A percentile compares a stretch with the other conserved stretches of the same genome.
These are phyloP conservation scores for Apostasia ramifera DNA, from an alignment of 106 monocot genomes.

Conservation along the genomic window DNA sequence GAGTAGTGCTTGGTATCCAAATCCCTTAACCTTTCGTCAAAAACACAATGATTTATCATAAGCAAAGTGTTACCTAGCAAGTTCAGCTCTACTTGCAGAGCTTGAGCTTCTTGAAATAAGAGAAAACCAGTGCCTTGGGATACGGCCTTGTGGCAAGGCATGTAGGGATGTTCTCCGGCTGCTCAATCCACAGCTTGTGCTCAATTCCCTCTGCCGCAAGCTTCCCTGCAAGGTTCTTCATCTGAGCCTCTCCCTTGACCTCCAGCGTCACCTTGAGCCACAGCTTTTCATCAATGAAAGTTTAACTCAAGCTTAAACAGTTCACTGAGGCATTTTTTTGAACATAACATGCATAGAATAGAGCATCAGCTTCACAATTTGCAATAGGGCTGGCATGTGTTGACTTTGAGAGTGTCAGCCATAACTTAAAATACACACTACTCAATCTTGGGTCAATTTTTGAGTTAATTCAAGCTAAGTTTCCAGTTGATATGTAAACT, in stretches of 20 bases:
- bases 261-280: conserved; percentile 77
- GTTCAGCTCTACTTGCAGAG: conserved; percentile 63
- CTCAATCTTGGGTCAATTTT: too few species aligned
- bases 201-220: conserved; percentile 48
- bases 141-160: conserved; percentile 82
- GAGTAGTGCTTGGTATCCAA: too few species aligned
- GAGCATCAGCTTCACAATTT: conserved; percentile 1
- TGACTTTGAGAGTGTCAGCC: too few species aligned
- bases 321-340: conserved; percentile 36
- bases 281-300: neutral
- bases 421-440: too few species aligned
- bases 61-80: neutral
- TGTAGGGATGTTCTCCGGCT: conserved; percentile 83
- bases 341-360: conserved; percentile 88
- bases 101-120: conserved; percentile 94
- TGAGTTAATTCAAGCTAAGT: too few species aligned
- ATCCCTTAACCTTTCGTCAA: neutral
- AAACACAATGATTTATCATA: neutral
- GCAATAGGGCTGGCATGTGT: too few species aligned
- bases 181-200: conserved; percentile 95
- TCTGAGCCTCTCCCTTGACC: conserved; percentile 85
- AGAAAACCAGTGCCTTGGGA: conserved; percentile 47
- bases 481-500: too few species aligned
- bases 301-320: neutral
- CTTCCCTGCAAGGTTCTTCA: conserved; percentile 76